Conservation (phyloP, 768 basidiomycete genomes). For the Pleurotus eryngii region DNA sequence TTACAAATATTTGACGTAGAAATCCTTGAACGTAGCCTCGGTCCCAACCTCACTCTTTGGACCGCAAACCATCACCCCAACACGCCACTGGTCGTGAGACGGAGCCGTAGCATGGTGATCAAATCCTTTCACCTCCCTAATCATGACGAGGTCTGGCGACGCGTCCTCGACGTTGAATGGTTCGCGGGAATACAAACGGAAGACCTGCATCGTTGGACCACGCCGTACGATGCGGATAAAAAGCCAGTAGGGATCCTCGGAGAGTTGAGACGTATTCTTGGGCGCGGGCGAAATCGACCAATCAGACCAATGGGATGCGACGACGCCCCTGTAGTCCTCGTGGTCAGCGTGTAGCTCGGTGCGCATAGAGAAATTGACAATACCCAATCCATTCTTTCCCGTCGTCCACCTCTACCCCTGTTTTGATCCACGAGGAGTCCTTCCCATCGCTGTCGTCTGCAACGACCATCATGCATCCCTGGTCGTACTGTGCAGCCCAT, state of each 20-base stretch:
- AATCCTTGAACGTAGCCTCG: slow-evolving; percentile 6
- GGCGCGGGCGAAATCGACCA: slow-evolving; percentile 8
- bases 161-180: background rate
- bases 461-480: slow-evolving; percentile 9
- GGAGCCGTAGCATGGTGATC: background rate
- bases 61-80: slow-evolving; percentile 12
- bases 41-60: slow-evolving; percentile 11
- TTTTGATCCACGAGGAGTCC: slow-evolving; percentile 7
- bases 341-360: too few relatives aligned
- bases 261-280: background rate
- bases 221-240: slow-evolving; percentile 6
- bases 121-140: slow-evolving; percentile 10
- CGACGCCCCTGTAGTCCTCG: slow-evolving; percentile 3
- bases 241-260: background rate
- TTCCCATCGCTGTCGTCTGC: slow-evolving; percentile 2
- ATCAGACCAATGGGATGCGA: slow-evolving; percentile 11
- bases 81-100: slow-evolving; percentile 1
- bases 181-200: background rate
- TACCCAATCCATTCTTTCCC: slow-evolving; percentile 11
- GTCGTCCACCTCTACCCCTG: slow-evolving; percentile 11
- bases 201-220: slow-evolving; percentile 5
- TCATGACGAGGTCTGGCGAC: background rate
- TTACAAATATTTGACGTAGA: slow-evolving; percentile 8
- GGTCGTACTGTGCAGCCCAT: slow-evolving; percentile 10
- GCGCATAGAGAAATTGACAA: too few relatives aligned